Evolutionary conservation across 2,329 filamentous ascomycete genomes (phyloP).

Genomic region (Venturia pyrina): DNA sequence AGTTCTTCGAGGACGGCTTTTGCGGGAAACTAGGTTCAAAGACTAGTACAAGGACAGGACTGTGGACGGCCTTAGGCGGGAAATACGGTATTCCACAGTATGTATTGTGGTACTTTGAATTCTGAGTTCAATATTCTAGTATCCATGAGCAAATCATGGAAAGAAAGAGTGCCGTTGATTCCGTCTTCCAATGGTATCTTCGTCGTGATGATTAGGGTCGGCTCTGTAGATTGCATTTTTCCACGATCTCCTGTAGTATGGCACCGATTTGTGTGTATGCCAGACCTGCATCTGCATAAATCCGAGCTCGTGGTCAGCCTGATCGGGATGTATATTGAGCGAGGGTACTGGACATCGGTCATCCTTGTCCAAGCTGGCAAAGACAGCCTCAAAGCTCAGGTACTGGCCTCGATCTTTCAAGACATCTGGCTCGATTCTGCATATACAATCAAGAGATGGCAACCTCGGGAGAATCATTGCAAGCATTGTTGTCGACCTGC

Average conservation of each 20-base stretch:
- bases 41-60: too few relatives aligned
- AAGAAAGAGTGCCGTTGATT: not conserved
- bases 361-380: not conserved
- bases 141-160: not conserved
- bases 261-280: not conserved
- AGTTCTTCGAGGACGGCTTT: not conserved
- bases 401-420: not conserved
- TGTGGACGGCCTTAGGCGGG: too few relatives aligned
- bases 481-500: too few relatives aligned
- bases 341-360: not conserved
- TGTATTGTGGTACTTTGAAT: too few relatives aligned
- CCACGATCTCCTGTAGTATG: too few relatives aligned
- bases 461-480: too few relatives aligned
- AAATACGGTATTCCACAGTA: too few relatives aligned
- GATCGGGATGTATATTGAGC: not conserved
- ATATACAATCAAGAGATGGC: not conserved
- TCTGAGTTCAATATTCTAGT: not conserved
- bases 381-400: not conserved
- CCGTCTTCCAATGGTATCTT: not conserved
- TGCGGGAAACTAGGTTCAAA: not conserved
- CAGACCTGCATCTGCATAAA: not conserved
- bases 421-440: not conserved
- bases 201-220: not conserved
- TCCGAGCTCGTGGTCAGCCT: not conserved
- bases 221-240: not conserved